Evolutionary conservation across 768 basidiomycete species (phyloP).

Genomic region (Dioszegia aurantiaca): DNA sequence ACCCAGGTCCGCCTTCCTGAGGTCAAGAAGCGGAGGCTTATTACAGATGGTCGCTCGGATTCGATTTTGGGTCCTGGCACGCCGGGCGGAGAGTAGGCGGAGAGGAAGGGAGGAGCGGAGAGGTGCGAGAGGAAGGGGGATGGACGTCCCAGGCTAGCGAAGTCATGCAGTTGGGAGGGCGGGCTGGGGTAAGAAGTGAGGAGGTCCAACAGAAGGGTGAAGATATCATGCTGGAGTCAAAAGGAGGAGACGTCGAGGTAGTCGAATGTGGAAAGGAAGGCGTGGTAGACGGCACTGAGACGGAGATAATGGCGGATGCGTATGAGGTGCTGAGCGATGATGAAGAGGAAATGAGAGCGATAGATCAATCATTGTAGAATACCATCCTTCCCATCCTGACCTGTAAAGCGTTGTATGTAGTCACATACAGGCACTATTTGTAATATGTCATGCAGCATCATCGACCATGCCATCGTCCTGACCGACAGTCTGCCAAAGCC

Average conservation of each 20-base stretch:
- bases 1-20: constrained; percentile 10
- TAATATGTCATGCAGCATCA: too few relatives aligned
- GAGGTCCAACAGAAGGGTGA: too few relatives aligned
- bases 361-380: background rate
- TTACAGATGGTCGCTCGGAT: background rate
- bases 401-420: background rate
- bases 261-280: too few relatives aligned
- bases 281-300: background rate
- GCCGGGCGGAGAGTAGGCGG: background rate
- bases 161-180: too few relatives aligned
- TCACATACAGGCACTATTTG: too few relatives aligned
- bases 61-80: too few relatives aligned
- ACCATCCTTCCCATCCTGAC: background rate
- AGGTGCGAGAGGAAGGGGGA: background rate
- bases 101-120: background rate
- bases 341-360: background rate
- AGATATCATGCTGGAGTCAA: too few relatives aligned
- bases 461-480: too few relatives aligned
- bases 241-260: too few relatives aligned
- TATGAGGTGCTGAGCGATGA: background rate
- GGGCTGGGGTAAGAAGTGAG: too few relatives aligned
- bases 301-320: background rate
- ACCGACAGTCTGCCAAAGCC: too few relatives aligned
- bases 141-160: too few relatives aligned
- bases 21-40: constrained; percentile 7